These are phyloP conservation scores for Sechiopsis laciniata DNA, from an alignment of 306 rosid species.

Conservation along the genomic window DNA sequence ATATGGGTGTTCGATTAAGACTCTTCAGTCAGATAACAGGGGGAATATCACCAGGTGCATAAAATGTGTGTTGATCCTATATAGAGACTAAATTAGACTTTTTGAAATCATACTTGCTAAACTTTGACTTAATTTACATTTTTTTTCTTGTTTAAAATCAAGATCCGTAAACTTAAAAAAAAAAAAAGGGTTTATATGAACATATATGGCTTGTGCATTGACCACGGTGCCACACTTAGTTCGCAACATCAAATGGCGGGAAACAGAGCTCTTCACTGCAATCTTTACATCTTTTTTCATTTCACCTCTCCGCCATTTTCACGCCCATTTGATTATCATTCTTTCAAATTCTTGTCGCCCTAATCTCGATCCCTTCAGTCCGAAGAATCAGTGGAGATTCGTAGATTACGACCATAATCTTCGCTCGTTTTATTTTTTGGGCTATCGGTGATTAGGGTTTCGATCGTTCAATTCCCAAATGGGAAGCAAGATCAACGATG, in stretches of 20 bases:
- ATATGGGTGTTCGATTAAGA: too few species aligned
- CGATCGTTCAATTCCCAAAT: slow-evolving; percentile 30
- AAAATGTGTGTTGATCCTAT: too few species aligned
- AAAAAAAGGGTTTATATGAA: too few species aligned
- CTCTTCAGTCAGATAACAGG: too few species aligned
- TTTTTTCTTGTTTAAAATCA: too few species aligned
- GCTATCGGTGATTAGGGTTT: slow-evolving; percentile 37
- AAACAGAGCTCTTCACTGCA: neutral
- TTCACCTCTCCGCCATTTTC: slow-evolving; percentile 8
- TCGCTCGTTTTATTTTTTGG: neutral
- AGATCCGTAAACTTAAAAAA: too few species aligned
- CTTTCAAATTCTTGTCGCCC: neutral
- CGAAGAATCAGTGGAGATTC: neutral
- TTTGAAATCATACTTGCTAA: too few species aligned
- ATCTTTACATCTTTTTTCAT: neutral
- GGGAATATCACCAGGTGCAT: too few species aligned
- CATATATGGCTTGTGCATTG: neutral
- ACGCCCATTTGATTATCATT: neutral
- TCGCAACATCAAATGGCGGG: neutral
- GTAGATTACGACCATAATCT: neutral
- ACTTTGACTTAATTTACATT: too few species aligned
- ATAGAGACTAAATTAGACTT: too few species aligned
- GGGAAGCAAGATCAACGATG: slow-evolving; percentile 65
- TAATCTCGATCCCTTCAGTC: neutral
- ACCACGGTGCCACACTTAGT: neutral